Evolutionary conservation across 495 filamentous ascomycete genomes (phyloP), one percentile per base, ranked within the genome.

Genomic region (Lepidopterella palustris): DNA sequence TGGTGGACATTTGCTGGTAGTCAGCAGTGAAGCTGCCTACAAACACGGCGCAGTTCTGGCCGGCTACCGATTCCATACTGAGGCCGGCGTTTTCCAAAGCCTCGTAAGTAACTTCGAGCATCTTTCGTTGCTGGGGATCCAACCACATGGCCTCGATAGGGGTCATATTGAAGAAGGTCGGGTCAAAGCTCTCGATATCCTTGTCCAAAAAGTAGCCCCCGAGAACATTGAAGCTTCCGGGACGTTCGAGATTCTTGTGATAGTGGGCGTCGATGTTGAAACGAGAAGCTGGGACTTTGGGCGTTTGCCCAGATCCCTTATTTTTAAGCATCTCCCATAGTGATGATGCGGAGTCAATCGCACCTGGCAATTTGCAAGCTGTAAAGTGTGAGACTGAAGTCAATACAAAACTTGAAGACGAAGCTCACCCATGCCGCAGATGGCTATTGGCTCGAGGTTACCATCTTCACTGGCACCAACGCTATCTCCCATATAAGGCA

Each of bases 51-150:
- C 40, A 53, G 24, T 61, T 31, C 13, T 35, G 53, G 8, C 58
- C 58, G 0, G 53, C 45, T 0, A 32, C 20, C 0, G 18, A 10
- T 8, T 64, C 49, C 15, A 56, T 45, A n/a, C 6, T 42, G 1
- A 57, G 18, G 15, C 62, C 57, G 39, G 40, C 61, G 45, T 59
- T 59, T 53, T 64, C 61, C 2, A 59, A 25, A 15, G 40, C 42
- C 35, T 64, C 57, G 39, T 56, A 57, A 20, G 29, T 31, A 6
- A 28, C 29, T 21, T 64, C 57, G 5, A 64, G 45, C 45, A 56
- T 26, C 25, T 59, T 8, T 20, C 61, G 2, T 13, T 45, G 23
- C 26, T 55, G 40, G 2, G 57, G 61, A 20, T 60, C 61, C n/a
- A 62, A 51, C 13, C 50, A 50, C 5, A 29, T 28, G 20, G 59